A percentile compares a stretch with the other conserved stretches of the same genome.
phyloP scores from a whole-genome alignment of 441 rosid species.

The Bocquillonia castaneifolia region DNA sequence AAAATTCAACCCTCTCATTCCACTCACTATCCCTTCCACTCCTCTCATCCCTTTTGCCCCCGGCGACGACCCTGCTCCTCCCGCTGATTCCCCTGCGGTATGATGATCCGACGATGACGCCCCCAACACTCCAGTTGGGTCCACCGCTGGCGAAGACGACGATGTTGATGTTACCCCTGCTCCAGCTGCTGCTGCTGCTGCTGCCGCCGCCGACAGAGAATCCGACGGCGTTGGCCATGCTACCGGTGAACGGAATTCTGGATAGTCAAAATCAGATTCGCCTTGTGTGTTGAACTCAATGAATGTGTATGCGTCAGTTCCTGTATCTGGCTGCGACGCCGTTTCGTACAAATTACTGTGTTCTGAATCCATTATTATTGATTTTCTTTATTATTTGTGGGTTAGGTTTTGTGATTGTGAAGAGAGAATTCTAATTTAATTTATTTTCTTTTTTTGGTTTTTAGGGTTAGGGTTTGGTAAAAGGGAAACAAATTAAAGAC shows the following conservation, averaged over 20 bases:
- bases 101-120: slow-evolving; percentile 31
- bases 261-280: slow-evolving; percentile 90
- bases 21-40: slow-evolving; percentile 70
- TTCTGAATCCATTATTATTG: slow-evolving; percentile 92
- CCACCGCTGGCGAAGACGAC: no score
- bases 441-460: not conserved
- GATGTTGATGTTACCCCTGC: no score
- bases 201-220: slow-evolving; percentile 41
- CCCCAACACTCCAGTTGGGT: no score
- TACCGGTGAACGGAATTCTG: slow-evolving; percentile 73
- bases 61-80: slow-evolving; percentile 19
- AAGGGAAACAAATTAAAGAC: slow-evolving; percentile 12
- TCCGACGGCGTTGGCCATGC: slow-evolving; percentile 94
- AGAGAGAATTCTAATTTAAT: not conserved
- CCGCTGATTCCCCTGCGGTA: slow-evolving; percentile 32
- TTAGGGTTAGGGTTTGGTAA: slow-evolving; percentile 54
- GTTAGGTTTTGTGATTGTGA: no score
- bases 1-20: slow-evolving; percentile 78
- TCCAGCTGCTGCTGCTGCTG: slow-evolving; percentile 14
- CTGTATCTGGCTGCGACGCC: slow-evolving; percentile 93
- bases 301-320: slow-evolving; percentile 81
- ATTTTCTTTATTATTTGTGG: no score
- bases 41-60: not conserved
- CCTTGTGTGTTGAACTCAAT: slow-evolving; percentile 97
- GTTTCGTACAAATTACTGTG: slow-evolving; percentile 70